Evolutionary conservation across 1,139 yeast genomes (phyloP).

Genomic region (Lodderomyces elongisporus): DNA sequence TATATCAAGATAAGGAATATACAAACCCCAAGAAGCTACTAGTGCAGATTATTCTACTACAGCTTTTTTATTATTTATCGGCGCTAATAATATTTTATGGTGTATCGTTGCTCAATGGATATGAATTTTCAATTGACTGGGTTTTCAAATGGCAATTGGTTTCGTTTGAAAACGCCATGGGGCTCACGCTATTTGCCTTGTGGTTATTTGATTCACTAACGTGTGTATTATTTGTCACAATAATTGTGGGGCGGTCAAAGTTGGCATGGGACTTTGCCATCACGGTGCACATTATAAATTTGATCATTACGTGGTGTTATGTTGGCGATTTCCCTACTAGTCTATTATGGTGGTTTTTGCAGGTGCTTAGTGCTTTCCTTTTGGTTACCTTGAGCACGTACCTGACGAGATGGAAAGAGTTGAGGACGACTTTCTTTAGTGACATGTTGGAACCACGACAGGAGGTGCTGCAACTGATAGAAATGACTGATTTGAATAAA

Average conservation of each 20-base stretch:
- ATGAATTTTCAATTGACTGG: slow-evolving; percentile 59
- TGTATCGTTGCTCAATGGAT: slow-evolving; percentile 57
- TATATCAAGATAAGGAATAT: slow-evolving; percentile 5
- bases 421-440: slow-evolving; percentile 84
- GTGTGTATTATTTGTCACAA: slow-evolving; percentile 76
- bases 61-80: slow-evolving; percentile 60
- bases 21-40: slow-evolving; percentile 37
- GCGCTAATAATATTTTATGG: slow-evolving; percentile 55
- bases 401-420: slow-evolving; percentile 82
- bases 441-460: slow-evolving; percentile 50
- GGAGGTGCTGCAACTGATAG: slow-evolving; percentile 1
- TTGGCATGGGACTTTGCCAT: slow-evolving; percentile 94
- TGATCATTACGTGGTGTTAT: slow-evolving; percentile 63
- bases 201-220: slow-evolving; percentile 79
- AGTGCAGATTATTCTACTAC: slow-evolving; percentile 59
- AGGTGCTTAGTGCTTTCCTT: slow-evolving; percentile 58
- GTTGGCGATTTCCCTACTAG: slow-evolving; percentile 65
- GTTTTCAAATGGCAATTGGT: slow-evolving; percentile 80
- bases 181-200: slow-evolving; percentile 62
- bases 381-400: slow-evolving; percentile 80
- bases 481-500: slow-evolving; percentile 3
- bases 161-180: slow-evolving; percentile 72
- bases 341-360: slow-evolving; percentile 81
- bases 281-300: slow-evolving; percentile 78
- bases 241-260: slow-evolving; percentile 87